These are phyloP conservation scores for Neoascochyta sp. DNA, from an alignment of 2,329 filamentous ascomycete species.

Conservation along the genomic window DNA sequence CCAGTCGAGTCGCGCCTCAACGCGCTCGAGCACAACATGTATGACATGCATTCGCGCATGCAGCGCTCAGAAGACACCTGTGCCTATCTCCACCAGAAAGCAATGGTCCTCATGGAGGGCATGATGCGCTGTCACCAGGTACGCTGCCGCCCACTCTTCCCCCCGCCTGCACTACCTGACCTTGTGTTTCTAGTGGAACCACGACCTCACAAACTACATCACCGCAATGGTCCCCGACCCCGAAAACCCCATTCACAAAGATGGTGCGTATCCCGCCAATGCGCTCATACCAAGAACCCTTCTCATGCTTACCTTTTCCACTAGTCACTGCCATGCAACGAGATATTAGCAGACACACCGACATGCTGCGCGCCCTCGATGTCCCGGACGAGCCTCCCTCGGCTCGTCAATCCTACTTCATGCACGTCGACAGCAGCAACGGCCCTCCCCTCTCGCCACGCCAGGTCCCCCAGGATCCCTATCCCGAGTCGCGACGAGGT, in stretches of 20 bases:
- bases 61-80: slow-evolving; percentile 80
- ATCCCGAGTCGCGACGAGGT: slow-evolving; percentile 63
- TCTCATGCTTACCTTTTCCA: slow-evolving; percentile 18
- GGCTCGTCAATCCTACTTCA: slow-evolving; percentile 50
- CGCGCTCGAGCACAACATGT: slow-evolving; percentile 75
- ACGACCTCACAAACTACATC: slow-evolving; percentile 75
- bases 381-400: slow-evolving; percentile 62
- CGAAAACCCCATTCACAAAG: slow-evolving; percentile 74
- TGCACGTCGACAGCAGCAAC: slow-evolving; percentile 38
- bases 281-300: too few species aligned
- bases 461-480: slow-evolving; percentile 71
- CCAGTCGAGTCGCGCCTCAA: slow-evolving; percentile 70
- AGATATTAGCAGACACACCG: slow-evolving; percentile 60
- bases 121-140: slow-evolving; percentile 69
- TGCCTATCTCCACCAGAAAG: slow-evolving; percentile 73
- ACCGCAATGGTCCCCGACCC: slow-evolving; percentile 69
- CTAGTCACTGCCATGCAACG: slow-evolving; percentile 54
- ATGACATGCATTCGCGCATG: slow-evolving; percentile 72
- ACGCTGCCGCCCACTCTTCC: too few species aligned
- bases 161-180: too few species aligned
- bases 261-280: slow-evolving; percentile 59
- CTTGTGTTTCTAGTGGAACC: slow-evolving; percentile 84
- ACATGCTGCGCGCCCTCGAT: slow-evolving; percentile 55
- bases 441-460: slow-evolving; percentile 81
- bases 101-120: slow-evolving; percentile 77